phyloP scores from a whole-genome alignment of 371 early-diverging fungal genomes.

The Mucor irregularis region DNA sequence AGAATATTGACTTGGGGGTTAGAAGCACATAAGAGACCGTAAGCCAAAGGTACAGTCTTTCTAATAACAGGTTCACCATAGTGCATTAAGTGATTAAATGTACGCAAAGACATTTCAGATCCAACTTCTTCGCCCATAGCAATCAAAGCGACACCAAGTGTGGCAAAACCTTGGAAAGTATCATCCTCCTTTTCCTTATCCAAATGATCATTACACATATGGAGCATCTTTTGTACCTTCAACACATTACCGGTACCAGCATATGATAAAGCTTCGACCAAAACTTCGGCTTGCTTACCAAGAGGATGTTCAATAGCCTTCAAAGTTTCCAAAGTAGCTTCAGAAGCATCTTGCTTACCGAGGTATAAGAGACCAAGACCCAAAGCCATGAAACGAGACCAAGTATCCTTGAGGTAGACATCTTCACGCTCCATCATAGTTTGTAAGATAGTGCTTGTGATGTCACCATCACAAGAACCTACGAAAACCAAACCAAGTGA shows the following conservation, averaged over 20 bases:
- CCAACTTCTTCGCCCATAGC: conserved; percentile 98
- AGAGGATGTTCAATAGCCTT: conserved; percentile 93
- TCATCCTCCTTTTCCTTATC: conserved; percentile 84
- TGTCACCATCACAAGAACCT: conserved; percentile 91
- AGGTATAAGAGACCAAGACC: conserved; percentile 90
- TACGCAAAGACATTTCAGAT: conserved; percentile 92
- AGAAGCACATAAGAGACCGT: conserved; percentile 95
- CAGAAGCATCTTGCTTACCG: conserved; percentile 87
- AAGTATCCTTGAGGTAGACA: conserved; percentile 77
- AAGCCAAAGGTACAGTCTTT: conserved; percentile 92
- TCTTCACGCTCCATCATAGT: conserved; percentile 96
- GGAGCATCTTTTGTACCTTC: conserved; percentile 95
- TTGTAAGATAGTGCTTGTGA: conserved; percentile 89
- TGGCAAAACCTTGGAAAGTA: conserved; percentile 92
- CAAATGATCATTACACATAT: conserved; percentile 91
- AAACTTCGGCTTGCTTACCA: conserved; percentile 82
- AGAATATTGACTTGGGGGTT: conserved; percentile 91
- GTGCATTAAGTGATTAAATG: conserved; percentile 98
- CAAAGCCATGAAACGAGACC: conserved; percentile 88
- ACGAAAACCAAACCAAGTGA: conserved; percentile 91
- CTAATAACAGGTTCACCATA: conserved; percentile 96
- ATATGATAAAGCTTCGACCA: conserved; percentile 89
- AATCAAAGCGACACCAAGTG: conserved; percentile 93
- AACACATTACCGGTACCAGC: conserved; percentile 97
- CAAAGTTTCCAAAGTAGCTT: conserved; percentile 91